Evolutionary conservation across 441 rosid species (phyloP).

Genomic region (Populus hybrid): DNA sequence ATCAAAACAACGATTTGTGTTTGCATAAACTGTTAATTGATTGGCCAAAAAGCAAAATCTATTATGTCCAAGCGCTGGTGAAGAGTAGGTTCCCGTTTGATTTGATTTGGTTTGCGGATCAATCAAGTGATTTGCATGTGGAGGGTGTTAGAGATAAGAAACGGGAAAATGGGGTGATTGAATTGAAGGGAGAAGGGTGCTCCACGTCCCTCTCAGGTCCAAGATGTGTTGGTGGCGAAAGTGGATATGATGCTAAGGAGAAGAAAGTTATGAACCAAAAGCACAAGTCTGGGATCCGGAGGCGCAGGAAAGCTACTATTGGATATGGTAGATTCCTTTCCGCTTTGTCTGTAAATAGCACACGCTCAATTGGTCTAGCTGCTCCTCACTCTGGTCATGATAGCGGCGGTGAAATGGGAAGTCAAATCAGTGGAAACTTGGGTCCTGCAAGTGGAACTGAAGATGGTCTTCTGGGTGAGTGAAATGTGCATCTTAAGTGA

Average conservation of each 20-base stretch:
- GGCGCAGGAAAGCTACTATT: slow-evolving; percentile 41
- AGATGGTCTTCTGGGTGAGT: slow-evolving; percentile 38
- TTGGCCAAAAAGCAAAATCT: slow-evolving; percentile 39
- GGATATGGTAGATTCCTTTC: slow-evolving; percentile 32
- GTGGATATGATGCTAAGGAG: slow-evolving; percentile 34
- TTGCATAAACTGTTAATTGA: slow-evolving; percentile 43
- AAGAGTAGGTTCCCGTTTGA: slow-evolving; percentile 55
- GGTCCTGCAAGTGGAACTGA: slow-evolving; percentile 27
- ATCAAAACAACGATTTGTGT: slow-evolving; percentile 33
- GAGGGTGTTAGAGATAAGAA: slow-evolving; percentile 20
- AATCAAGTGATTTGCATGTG: slow-evolving; percentile 10
- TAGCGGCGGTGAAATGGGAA: slow-evolving; percentile 19
- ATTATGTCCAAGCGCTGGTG: slow-evolving; percentile 38
- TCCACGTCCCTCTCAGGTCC: slow-evolving; percentile 26
- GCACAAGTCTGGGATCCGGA: slow-evolving; percentile 37
- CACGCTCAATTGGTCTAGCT: slow-evolving; percentile 21
- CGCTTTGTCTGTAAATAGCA: slow-evolving; percentile 10
- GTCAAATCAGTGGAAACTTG: slow-evolving; percentile 23
- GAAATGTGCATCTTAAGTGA: neutral
- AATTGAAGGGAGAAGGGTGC: slow-evolving; percentile 29
- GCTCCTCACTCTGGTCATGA: slow-evolving; percentile 19
- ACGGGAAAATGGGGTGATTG: slow-evolving; percentile 19
- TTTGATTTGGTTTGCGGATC: slow-evolving; percentile 23
- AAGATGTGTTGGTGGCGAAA: slow-evolving; percentile 22
- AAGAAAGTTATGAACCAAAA: slow-evolving; percentile 47